Base-by-base conservation (phyloP, 352 stramenopile genomes). In the Pythium insidiosum region DNA sequence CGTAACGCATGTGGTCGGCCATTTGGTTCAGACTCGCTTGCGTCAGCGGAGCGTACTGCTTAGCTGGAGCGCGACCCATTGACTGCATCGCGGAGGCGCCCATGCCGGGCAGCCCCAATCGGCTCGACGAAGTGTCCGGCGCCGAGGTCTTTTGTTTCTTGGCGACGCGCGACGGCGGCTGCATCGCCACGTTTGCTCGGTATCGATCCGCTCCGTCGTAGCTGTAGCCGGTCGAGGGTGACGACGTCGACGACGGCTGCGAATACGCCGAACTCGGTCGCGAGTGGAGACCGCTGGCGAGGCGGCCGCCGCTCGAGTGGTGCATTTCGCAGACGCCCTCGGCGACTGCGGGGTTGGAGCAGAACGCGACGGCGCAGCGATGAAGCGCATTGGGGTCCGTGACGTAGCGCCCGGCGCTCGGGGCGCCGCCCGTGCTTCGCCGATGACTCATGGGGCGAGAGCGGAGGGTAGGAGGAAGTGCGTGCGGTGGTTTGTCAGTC, bases 241-340 rank as follows among this genome's bases (percentile, higher is more conserved):
- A 40, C 13, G 53, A 50, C 15, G 43, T 34, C 30, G 29, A 50
- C 36, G 47, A 58, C 37, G 15, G 37, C 19, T 6, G 15, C 42
- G 56, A 50, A 47, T 57, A 57, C 23, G 42, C 47, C 12, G 47
- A 31, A 24, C 15, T 24, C 36, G 26, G 25, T 30, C n/a, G 37
- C 24, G 9, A 9, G 6, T 6, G 15, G 12, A 20, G 24, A 23
- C 28, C 28, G n/a, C n/a, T n/a, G n/a, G n/a, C n/a, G n/a, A n/a
- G n/a, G 47, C 43, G 11, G 26, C 45, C 42, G 31, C 46, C 67
- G 31, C 72, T 69, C 11, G 73, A 82, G 39, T 86, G 60, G 42
- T 91, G 78, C 58, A 88, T 76, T 28, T 73, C 65, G 50, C 78
- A 91, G 16, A 91, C 74, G 26, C 75, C 73, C 42, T 88, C 66